Base-by-base conservation (phyloP, 345 rosid genomes). In the Eutrema japonicum region DNA sequence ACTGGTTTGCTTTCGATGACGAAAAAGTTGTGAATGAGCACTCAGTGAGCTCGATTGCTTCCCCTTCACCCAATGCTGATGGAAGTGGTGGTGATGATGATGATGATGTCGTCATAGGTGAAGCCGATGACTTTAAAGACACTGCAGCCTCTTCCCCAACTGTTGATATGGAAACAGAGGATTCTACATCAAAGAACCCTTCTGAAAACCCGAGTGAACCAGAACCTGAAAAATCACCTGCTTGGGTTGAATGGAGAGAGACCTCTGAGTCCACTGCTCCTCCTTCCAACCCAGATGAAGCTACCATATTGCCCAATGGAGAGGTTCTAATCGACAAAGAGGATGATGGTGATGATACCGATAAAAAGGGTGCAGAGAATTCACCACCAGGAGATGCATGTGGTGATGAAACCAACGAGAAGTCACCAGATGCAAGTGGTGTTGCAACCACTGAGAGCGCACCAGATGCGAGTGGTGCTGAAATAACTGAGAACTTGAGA, bases 1-100 rank as follows among this genome's bases (percentile, higher is more conserved):
- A 93, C 83, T 88, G 97, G 98, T 90, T 90, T 75, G 93, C 96
- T 45, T 90, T 89, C 63, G 91, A 90, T 66, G 97, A 86, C 77
- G 92, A 84, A 45, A 83, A 80, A 78, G 86, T 35, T 77, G 81
- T 85, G 47, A 80, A 66, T 50, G 93, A 88, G 71, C 80, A 78
- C 26, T 83, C 88, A 53, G 57, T 80, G 68, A 88, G 77, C 65
- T 75, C 83, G 8, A 74, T 82, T n/a, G 79, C 88, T 53, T 90
- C 96, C 56, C 81, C 95, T 10, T 86, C 95, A 7, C 88, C 89
- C 41, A 74, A 77, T 74, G 77, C 77, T 70, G 89, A 80, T 88
- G 73, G 68, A 62, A 85, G 64, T 74, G 81, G 45, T 40, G 76
- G 30, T n/a, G 56, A 68, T 27, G 84, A 75, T 67, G 46, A 77